Base-by-base conservation (phyloP, 2,329 filamentous ascomycete species). In the Aureobasidium sp. region DNA sequence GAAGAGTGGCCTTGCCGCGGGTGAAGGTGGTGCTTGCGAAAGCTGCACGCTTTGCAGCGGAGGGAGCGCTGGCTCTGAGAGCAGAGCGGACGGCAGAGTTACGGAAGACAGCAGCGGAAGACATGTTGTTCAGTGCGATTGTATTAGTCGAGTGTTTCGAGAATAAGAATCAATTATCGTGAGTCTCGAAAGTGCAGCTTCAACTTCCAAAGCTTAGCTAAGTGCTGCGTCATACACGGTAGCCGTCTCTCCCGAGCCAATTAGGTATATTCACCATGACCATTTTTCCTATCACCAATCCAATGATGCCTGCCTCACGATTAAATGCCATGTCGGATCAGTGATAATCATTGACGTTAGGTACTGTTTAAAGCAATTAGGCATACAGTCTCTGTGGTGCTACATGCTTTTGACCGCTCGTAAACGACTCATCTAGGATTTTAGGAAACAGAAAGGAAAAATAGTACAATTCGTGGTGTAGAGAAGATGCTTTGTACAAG, bases 1-100 rank as follows among this genome's bases (percentile, higher is more conserved):
- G 94, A 45, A 99, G 88, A 45, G 92, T 96, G 58, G 90, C 93
- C 82, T 97, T 97, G 78, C 85, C 86, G 71, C 91, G 87, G 69
- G 87, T 83, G 71, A 95, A 95, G 73, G 83, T 88, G 69, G 87
- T 87, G 75, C 85, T 85, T 67, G 87, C 85, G 71, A 89, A 79
- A 63, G 82, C 80, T 71, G 86, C 84, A 69, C 84, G 82, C 70
- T 75, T 73, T 62, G 81, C 77, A 65, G 83, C 81, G 73, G 83
- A 84, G 63, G 84, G 79, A 71, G 84, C 83, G 70, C 82, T 79
- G 67, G 87, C 83, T 70, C 89, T 85, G 65, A 93, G 81, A 70
- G 87, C 87, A 66, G 87, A 83, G 75, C 90, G 89, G 69, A 86
- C 80, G 68, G 85, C 82, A 65, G 83, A 82, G 67, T 85, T 85